phyloP scores from a whole-genome alignment of 225 moss, liverwort and hornwort species.

The Polytrichum formosum region DNA sequence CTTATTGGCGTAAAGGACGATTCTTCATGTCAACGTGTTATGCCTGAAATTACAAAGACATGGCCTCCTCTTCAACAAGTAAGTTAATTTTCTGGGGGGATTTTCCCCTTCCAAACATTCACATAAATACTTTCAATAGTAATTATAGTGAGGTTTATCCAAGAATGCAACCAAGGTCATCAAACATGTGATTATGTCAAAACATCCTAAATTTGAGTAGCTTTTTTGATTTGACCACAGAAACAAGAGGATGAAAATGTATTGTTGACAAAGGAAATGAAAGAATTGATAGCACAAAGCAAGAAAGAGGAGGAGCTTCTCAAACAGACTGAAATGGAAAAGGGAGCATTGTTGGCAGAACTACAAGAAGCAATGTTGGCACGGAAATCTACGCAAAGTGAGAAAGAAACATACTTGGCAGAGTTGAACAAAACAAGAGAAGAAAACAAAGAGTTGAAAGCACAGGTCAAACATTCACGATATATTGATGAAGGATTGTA shows the following conservation, averaged over 20 bases:
- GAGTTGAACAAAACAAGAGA: slow-evolving; percentile 24
- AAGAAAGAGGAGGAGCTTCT: slow-evolving; percentile 6
- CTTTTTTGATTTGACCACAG: too few relatives aligned
- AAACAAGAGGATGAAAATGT: neutral
- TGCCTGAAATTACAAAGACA: too few relatives aligned
- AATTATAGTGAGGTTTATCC: too few relatives aligned
- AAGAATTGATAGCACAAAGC: slow-evolving; percentile 1
- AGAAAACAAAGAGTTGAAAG: slow-evolving; percentile 41
- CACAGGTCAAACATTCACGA: slow-evolving; percentile 8
- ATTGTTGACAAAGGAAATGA: neutral
- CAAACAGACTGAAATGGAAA: neutral
- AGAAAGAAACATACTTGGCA: slow-evolving; percentile 25
- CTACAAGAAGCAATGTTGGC: neutral
- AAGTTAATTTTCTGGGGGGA: too few relatives aligned
- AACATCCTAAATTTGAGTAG: neutral
- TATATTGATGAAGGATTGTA: neutral
- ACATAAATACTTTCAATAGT: too few relatives aligned
- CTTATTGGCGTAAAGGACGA: too few relatives aligned
- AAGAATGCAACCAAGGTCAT: too few relatives aligned
- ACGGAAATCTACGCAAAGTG: neutral
- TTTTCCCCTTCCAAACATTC: too few relatives aligned
- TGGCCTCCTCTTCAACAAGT: too few relatives aligned
- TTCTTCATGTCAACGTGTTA: too few relatives aligned
- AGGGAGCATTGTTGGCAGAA: neutral
- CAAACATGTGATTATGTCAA: too few relatives aligned